Conservation (phyloP, 176 grass and related monocot species). For the Oryza rufipogon region DNA sequence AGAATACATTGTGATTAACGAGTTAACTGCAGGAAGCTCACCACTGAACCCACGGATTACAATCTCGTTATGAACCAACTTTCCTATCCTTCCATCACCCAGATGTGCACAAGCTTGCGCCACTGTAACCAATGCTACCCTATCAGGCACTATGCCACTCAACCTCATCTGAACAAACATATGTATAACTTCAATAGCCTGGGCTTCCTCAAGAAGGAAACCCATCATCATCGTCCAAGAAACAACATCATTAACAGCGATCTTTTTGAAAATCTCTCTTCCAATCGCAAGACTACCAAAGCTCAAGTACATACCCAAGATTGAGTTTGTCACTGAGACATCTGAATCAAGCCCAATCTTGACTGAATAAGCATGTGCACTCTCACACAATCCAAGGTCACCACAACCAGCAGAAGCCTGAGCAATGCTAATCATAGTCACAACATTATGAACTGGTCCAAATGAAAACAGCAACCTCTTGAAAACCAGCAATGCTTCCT, state of each 20-base stretch:
- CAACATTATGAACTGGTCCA: constrained; percentile 40
- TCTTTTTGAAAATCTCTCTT: constrained; percentile 54
- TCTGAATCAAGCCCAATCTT: constrained; percentile 64
- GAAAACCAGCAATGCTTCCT: constrained; percentile 60
- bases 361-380: constrained; percentile 52
- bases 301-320: constrained; percentile 72
- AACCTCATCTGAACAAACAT: constrained; percentile 68
- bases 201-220: constrained; percentile 58
- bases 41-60: constrained; percentile 46
- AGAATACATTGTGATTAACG: constrained; percentile 76
- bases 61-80: constrained; percentile 58
- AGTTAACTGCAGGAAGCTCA: constrained; percentile 57
- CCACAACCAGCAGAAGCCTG: constrained; percentile 54
- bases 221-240: constrained; percentile 68
- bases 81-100: constrained; percentile 61
- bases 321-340: constrained; percentile 54
- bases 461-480: constrained; percentile 49
- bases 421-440: constrained; percentile 55
- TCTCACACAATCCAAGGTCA: constrained; percentile 56
- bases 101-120: constrained; percentile 59
- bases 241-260: constrained; percentile 60
- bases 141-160: constrained; percentile 63
- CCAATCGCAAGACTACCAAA: constrained; percentile 44
- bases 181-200: constrained; percentile 43
- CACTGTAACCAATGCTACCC: constrained; percentile 59